Evolutionary conservation across 2,329 filamentous ascomycete species (phyloP), one percentile per base, ranked within the genome.

Genomic region (Furcasterigmium furcatum): DNA sequence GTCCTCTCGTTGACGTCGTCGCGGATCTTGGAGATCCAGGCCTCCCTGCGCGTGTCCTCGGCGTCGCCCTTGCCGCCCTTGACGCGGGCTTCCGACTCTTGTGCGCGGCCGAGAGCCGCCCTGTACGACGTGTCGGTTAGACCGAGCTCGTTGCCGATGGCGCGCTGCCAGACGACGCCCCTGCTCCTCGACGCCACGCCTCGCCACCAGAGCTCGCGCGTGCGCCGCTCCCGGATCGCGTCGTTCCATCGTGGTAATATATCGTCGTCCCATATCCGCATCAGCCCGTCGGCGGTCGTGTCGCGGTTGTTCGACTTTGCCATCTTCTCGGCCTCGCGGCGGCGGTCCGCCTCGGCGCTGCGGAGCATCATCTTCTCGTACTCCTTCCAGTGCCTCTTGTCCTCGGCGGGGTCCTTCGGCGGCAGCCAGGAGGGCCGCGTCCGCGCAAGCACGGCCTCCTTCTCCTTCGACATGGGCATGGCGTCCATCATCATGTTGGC

Each of bases 361-460:
- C 71, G 72, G 0, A 74, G 76, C 85, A 92, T 88, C 86, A 94
- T 91, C 63, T 78, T 83, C 66, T 91, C 85, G 60, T 91, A 94
- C 61, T 94, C 84, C 58, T 81, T 91, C 53, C 99, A 63, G 65
- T 99, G 94, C 54, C 85, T 85, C 62, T 82, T 88, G 69, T 99
- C 94, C 65, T 99, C 94, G 44, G 87, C 87, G 2, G 90, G 91
- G 53, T 94, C 84, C 67, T 94, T 94, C 1, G 88, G 88, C 1
- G 89, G 88, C 3, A 94, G 72, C 89, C 89, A 94, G 2, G 87
- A 91, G 1, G 88, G 88, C 30, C 88, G 77, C 2, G 88, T 94
- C 16, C 89, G 77, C 20, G 87, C 90, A 19, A 94, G 72, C 2
- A 91, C 87, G 4, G 88, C 88, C 58, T 92, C 87, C 62, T 94